A percentile compares a stretch with the other conserved stretches of the same genome.
phyloP scores from a whole-genome alignment of 495 filamentous ascomycete species.

The Trichocladium uniseriatum region DNA sequence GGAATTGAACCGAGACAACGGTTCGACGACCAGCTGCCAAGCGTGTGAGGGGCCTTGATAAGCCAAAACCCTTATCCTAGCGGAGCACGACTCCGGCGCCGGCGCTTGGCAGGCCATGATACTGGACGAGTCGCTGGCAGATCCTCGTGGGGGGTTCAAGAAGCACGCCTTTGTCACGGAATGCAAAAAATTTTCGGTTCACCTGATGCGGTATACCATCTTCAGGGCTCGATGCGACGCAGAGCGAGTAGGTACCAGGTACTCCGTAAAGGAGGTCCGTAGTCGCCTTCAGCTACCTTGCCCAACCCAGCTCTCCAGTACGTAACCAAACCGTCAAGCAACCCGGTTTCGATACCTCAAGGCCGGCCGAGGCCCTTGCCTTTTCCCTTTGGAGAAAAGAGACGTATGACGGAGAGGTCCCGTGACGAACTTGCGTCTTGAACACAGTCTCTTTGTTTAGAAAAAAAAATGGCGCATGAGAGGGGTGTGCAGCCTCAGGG shows the following conservation, averaged over 20 bases:
- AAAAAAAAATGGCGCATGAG: not conserved
- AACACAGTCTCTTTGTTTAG: not conserved
- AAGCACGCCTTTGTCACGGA: not conserved
- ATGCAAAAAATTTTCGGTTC: not conserved
- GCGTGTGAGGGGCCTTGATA: not conserved
- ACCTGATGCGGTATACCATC: not conserved
- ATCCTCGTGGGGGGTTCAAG: slow-evolving; percentile 1
- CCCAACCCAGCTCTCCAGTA: not conserved
- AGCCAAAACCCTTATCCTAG: not conserved
- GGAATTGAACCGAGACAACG: slow-evolving; percentile 1
- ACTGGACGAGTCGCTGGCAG: not conserved
- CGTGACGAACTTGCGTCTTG: not conserved
- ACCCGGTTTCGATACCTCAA: not conserved
- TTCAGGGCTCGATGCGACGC: no score
- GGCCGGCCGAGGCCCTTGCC: not conserved
- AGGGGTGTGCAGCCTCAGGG: not conserved
- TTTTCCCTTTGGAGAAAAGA: not conserved
- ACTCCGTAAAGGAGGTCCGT: no score
- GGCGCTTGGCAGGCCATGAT: slow-evolving; percentile 4
- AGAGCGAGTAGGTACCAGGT: no score
- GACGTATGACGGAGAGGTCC: not conserved
- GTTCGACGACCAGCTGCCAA: not conserved
- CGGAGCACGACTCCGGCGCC: not conserved
- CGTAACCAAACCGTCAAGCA: not conserved
- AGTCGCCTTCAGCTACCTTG: no score